Percentiles rank a stretch among this genome's conserved stretches.
Evolutionary conservation across 768 basidiomycete genomes (phyloP).

Genomic region (Trametes cingulata): DNA sequence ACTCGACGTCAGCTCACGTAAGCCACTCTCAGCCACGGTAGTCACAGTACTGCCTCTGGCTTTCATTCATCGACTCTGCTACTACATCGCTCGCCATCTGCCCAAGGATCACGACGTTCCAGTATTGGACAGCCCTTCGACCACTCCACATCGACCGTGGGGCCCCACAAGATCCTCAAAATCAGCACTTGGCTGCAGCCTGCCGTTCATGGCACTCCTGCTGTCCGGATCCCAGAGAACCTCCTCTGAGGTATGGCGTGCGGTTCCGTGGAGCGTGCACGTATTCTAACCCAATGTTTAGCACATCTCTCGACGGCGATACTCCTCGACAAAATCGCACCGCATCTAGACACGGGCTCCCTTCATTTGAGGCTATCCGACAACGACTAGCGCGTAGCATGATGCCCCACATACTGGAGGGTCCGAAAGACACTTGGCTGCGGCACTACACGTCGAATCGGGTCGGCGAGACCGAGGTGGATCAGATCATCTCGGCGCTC

Average conservation of each 20-base stretch:
- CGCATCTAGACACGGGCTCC: background rate
- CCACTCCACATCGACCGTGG: too few relatives aligned
- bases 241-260: background rate
- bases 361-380: background rate
- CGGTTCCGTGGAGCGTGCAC: background rate
- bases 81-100: too few relatives aligned
- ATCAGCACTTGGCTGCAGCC: too few relatives aligned
- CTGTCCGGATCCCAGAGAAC: too few relatives aligned
- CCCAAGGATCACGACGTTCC: too few relatives aligned
- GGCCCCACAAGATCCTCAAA: too few relatives aligned
- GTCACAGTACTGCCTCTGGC: too few relatives aligned
- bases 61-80: too few relatives aligned
- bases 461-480: background rate
- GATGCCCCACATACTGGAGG: background rate
- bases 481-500: background rate
- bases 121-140: too few relatives aligned
- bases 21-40: too few relatives aligned
- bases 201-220: too few relatives aligned
- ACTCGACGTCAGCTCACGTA: too few relatives aligned
- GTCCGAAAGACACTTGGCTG: background rate
- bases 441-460: conserved; percentile 4
- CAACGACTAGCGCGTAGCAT: background rate
- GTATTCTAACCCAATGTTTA: background rate
- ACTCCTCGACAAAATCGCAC: background rate
- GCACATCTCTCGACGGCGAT: background rate